Percentiles rank a stretch among this genome's conserved stretches.
phyloP scores from a whole-genome alignment of 2,329 filamentous ascomycete genomes.

The Didymosphaeria variabile region DNA sequence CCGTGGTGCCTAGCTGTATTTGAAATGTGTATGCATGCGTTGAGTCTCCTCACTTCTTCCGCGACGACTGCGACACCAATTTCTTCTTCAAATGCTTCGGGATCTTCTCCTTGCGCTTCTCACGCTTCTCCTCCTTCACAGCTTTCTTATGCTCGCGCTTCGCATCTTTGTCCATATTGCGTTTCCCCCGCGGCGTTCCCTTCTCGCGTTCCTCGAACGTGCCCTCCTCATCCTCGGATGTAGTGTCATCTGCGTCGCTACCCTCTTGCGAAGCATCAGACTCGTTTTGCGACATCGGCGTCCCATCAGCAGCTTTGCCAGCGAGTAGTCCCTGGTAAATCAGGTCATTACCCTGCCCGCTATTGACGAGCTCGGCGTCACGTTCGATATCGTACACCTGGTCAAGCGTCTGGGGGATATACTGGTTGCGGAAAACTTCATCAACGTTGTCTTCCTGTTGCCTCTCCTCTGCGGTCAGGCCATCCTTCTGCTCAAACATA shows the following conservation, averaged over 20 bases:
- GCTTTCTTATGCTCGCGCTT: slow-evolving; percentile 89
- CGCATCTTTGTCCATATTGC: slow-evolving; percentile 89
- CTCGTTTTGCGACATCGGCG: slow-evolving; percentile 46
- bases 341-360: slow-evolving; percentile 77
- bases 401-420: slow-evolving; percentile 93
- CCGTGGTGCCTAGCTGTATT: not conserved
- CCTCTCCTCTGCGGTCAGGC: slow-evolving; percentile 60
- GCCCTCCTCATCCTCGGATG: slow-evolving; percentile 41
- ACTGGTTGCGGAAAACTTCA: slow-evolving; percentile 94
- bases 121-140: slow-evolving; percentile 94
- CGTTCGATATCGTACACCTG: slow-evolving; percentile 97
- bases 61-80: slow-evolving; percentile 70
- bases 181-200: slow-evolving; percentile 44
- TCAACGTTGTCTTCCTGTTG: slow-evolving; percentile 77
- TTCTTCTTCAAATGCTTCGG: slow-evolving; percentile 96
- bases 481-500: slow-evolving; percentile 68
- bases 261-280: slow-evolving; percentile 55
- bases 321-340: slow-evolving; percentile 88
- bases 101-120: slow-evolving; percentile 94
- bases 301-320: slow-evolving; percentile 61
- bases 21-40: not conserved
- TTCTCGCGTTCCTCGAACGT: slow-evolving; percentile 39
- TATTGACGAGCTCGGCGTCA: slow-evolving; percentile 79
- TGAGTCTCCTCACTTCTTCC: slow-evolving; percentile 63
- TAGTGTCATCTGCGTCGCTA: slow-evolving; percentile 25